Base-by-base conservation (phyloP, 2,329 filamentous ascomycete species). In the Monosporascus sp. region DNA sequence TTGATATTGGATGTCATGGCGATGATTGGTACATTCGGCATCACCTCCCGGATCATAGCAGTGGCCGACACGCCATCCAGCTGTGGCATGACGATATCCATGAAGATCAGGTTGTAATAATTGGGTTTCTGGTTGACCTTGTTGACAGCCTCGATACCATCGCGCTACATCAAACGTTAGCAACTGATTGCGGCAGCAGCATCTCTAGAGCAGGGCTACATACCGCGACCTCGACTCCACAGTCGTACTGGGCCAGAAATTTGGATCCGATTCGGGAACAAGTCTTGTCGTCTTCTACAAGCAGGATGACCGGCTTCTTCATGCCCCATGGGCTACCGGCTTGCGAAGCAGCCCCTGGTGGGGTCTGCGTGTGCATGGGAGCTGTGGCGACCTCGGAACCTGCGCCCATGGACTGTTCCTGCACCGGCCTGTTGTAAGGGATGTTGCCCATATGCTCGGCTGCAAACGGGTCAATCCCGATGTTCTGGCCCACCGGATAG, bases 1-100 rank as follows among this genome's bases (percentile, higher is more conserved):
- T 94, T 84, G 59, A 99, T 97, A 67, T 97, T 99, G 3, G 93
- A 97, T 3, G 94, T 99, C 94, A 99, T 97, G 47, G 94, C 94
- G 54, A 99, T 90, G 63, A 99, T 95, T 0, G 94, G 94, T 20
- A 89, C 85, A 6, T 85, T 83, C 38, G 84, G 83, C 58, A 91
- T 85, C 57, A 93, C 90, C 65, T 96, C 89, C 50, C 93, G 85
- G 59, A 99, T 97, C 57, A 96, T 84, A 65, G 94, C 89, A 53
- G 91, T 96, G 3, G 94, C 93, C 17, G 92, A 96, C 6, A 97
- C 91, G 61, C 94, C 94, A 64, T 97, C 94, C 51, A 97, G 78
- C 59, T 92, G 88, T 6, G 94, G 94, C 94, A 99, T 97, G 61
- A 99, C 96, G 59, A 99, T 93, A 66, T 94, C 89, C 89, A 93